Base-by-base conservation (phyloP, 192 early-diverging fungal genomes). In the Entomortierella chlamydospora region DNA sequence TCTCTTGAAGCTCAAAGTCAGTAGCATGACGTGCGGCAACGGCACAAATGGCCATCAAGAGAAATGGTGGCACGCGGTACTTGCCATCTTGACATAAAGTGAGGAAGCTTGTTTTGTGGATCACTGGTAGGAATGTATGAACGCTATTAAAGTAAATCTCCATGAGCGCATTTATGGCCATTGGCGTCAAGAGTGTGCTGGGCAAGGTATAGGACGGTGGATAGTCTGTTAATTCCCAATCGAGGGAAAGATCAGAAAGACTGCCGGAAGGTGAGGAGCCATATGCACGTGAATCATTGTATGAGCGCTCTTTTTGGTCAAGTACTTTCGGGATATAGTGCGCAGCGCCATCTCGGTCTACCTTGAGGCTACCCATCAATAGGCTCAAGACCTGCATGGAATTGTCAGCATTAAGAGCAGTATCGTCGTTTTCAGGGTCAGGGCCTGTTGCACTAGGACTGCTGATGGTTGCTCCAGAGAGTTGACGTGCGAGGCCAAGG, bases 11-110 rank as follows among this genome's bases (percentile, higher is more conserved):
- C 42, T 79, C 76, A 51, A 79, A 70, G 20, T 79, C 76, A 1
- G 76, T 79, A 33, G 76, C 76, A 61, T 79, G 76, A 28, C 76
- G 68, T 47, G 68, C 76, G 33, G 76, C 85, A 22, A 90, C 82
- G 0, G 88, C 87, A 49, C 83, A 86, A 43, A 90, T 82, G 29
- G 87, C 73, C 79, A 87, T 87, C n/a, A 90, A 22, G 1, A 90
- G 49, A 25, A 90, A 74, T 18, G 74, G 79, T 5, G 88, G 84
- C 7, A 87, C 50, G 30, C 76, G 68, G 42, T 70, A 60, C 45
- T 67, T 55, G 56, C 59, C 83, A 52, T 64, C 84, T 56, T 70
- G 76, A 25, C 76, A 79, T 0, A 79, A 68, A 9, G 76, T 79
- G 29, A 86, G 47, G 70, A 90, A 90, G 13, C 70, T 60, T n/a